Evolutionary conservation across 2,329 filamentous ascomycete species (phyloP).

Genomic region (Hypoxylon sp.): DNA sequence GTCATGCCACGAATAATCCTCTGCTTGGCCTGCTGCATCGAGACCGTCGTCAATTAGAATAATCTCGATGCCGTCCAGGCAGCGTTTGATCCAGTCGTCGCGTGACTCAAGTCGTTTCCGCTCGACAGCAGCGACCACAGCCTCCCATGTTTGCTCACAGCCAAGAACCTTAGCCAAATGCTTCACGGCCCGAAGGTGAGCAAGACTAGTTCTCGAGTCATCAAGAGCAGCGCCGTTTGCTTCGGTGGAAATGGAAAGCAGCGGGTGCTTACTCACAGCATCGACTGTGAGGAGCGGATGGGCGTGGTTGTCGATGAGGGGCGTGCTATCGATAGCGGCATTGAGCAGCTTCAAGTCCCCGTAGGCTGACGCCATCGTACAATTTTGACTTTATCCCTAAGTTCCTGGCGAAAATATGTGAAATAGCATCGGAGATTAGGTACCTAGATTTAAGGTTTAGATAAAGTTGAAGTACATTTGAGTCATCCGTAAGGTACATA

Average conservation of each 20-base stretch:
- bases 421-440: neutral
- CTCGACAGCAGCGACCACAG: slow-evolving; percentile 62
- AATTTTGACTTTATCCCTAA: neutral
- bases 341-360: slow-evolving; percentile 35
- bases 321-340: slow-evolving; percentile 65
- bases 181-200: slow-evolving; percentile 78
- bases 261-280: slow-evolving; percentile 62
- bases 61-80: slow-evolving; percentile 79
- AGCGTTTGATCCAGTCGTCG: slow-evolving; percentile 72
- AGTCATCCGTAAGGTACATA: neutral
- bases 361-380: slow-evolving; percentile 40
- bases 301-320: slow-evolving; percentile 81
- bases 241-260: slow-evolving; percentile 78
- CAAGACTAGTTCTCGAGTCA: slow-evolving; percentile 72
- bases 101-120: slow-evolving; percentile 62
- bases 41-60: slow-evolving; percentile 86
- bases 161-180: slow-evolving; percentile 77
- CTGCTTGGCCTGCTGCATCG: slow-evolving; percentile 67
- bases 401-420: neutral
- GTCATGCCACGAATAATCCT: slow-evolving; percentile 76
- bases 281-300: slow-evolving; percentile 75
- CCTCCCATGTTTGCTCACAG: slow-evolving; percentile 74
- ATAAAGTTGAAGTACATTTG: neutral
- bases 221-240: slow-evolving; percentile 77
- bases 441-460: neutral